A percentile compares a stretch with the other conserved stretches of the same genome.
Conservation (phyloP, 352 stramenopile genomes). For the Globisporangium echinulatum region DNA sequence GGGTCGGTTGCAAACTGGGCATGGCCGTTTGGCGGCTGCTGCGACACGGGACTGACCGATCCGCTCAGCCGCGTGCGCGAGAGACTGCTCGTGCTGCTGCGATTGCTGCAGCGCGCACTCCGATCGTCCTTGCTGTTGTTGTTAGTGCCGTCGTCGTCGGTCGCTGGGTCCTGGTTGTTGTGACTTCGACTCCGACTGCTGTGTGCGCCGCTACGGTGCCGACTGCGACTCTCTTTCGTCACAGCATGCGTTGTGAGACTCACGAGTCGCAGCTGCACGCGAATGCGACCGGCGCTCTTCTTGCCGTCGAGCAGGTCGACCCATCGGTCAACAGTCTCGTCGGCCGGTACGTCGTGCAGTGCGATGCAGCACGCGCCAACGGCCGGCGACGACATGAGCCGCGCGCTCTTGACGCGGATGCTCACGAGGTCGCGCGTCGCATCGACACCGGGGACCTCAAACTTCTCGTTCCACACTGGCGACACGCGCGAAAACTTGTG, state of each 20-base stretch:
- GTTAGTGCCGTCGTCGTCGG: background rate
- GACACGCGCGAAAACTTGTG: constrained; percentile 44
- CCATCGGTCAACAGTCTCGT: constrained; percentile 51
- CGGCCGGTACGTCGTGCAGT: constrained; percentile 35
- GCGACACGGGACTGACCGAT: constrained; percentile 9
- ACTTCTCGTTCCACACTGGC: constrained; percentile 76
- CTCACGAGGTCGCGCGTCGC: constrained; percentile 42
- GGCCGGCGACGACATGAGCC: constrained; percentile 51
- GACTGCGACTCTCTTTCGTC: constrained; percentile 4
- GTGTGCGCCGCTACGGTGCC: background rate
- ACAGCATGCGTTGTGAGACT: constrained; percentile 13
- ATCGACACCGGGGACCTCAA: constrained; percentile 55
- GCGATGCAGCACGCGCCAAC: constrained; percentile 48
- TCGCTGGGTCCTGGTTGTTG: constrained; percentile 1
- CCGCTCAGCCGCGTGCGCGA: constrained; percentile 11
- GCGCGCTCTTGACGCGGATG: constrained; percentile 65
- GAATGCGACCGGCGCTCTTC: constrained; percentile 47
- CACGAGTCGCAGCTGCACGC: constrained; percentile 61
- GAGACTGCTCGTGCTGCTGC: constrained; percentile 11
- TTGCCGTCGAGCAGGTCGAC: constrained; percentile 47
- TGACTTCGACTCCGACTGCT: constrained; percentile 6
- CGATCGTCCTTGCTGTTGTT: background rate
- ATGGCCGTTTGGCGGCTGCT: background rate
- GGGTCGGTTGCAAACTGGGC: background rate
- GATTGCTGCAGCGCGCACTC: constrained; percentile 2